Evolutionary conservation across 2,329 filamentous ascomycete genomes (phyloP).

Genomic region (Ophiostoma pallidulum): DNA sequence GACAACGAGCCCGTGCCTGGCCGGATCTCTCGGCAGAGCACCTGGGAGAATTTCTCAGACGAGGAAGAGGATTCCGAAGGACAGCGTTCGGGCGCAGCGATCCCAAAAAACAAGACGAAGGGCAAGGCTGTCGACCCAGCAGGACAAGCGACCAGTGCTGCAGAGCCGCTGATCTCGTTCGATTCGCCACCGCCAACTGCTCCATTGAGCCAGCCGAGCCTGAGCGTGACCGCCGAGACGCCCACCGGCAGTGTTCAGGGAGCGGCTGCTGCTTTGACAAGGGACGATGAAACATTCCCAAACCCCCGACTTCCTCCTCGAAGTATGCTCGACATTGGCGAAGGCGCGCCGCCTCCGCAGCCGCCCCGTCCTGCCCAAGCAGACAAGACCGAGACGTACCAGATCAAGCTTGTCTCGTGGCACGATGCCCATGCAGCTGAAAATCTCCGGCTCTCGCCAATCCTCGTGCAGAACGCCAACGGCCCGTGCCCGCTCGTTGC

Average conservation of each 20-base stretch:
- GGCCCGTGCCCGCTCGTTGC: slow-evolving; percentile 90
- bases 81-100: too few species aligned
- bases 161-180: slow-evolving; percentile 10
- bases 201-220: slow-evolving; percentile 8
- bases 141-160: slow-evolving; percentile 4
- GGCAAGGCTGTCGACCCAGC: slow-evolving; percentile 4
- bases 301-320: slow-evolving; percentile 22
- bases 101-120: not conserved
- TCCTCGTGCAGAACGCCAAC: slow-evolving; percentile 87
- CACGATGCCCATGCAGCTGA: slow-evolving; percentile 51
- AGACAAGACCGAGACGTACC: slow-evolving; percentile 67
- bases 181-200: slow-evolving; percentile 9
- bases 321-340: slow-evolving; percentile 18
- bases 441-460: slow-evolving; percentile 69
- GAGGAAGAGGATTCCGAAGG: slow-evolving; percentile 11
- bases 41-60: slow-evolving; percentile 31
- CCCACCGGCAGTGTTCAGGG: too few species aligned
- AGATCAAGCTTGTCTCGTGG: slow-evolving; percentile 88
- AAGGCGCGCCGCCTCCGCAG: slow-evolving; percentile 19
- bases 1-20: slow-evolving; percentile 30
- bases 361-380: slow-evolving; percentile 34
- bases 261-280: too few species aligned
- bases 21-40: slow-evolving; percentile 27
- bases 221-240: too few species aligned
- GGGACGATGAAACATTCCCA: too few species aligned